These are phyloP conservation scores for Mucor circinelloides DNA, from an alignment of 371 early-diverging fungal species.

Conservation along the genomic window DNA sequence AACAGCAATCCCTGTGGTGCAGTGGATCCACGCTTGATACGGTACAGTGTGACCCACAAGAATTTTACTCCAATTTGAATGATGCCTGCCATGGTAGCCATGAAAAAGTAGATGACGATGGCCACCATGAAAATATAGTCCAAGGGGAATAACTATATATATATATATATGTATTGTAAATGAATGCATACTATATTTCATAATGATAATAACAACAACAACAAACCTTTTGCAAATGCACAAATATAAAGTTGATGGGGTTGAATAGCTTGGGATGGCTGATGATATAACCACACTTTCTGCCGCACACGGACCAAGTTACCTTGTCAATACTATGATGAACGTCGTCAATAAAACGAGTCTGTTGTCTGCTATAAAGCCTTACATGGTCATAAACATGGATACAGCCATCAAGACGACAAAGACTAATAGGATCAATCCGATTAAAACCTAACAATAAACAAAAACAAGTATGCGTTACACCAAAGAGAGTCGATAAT, in stretches of 20 bases:
- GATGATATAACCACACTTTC: slow-evolving; percentile 65
- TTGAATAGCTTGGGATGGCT: slow-evolving; percentile 58
- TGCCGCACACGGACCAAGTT: slow-evolving; percentile 59
- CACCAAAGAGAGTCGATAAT: background rate
- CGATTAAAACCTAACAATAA: slow-evolving; percentile 34
- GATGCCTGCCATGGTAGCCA: slow-evolving; percentile 53
- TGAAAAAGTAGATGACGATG: slow-evolving; percentile 56
- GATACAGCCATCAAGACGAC: slow-evolving; percentile 39
- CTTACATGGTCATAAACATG: slow-evolving; percentile 54
- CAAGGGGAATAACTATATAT: slow-evolving; percentile 52
- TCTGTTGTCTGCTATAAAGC: background rate
- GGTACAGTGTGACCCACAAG: slow-evolving; percentile 60
- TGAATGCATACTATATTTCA: background rate
- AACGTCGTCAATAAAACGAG: background rate
- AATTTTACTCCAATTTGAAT: slow-evolving; percentile 56
- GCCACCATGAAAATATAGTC: slow-evolving; percentile 55
- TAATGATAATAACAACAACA: too few relatives aligned
- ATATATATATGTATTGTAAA: background rate
- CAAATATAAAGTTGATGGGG: slow-evolving; percentile 60
- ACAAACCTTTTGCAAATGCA: slow-evolving; percentile 50
- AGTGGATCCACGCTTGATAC: slow-evolving; percentile 47
- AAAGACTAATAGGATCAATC: slow-evolving; percentile 30
- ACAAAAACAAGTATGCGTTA: slow-evolving; percentile 8
- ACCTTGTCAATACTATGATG: slow-evolving; percentile 48
- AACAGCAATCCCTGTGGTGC: slow-evolving; percentile 63